Base-by-base conservation (phyloP, 129 eudicot species). In the Flaveria sonorensis region DNA sequence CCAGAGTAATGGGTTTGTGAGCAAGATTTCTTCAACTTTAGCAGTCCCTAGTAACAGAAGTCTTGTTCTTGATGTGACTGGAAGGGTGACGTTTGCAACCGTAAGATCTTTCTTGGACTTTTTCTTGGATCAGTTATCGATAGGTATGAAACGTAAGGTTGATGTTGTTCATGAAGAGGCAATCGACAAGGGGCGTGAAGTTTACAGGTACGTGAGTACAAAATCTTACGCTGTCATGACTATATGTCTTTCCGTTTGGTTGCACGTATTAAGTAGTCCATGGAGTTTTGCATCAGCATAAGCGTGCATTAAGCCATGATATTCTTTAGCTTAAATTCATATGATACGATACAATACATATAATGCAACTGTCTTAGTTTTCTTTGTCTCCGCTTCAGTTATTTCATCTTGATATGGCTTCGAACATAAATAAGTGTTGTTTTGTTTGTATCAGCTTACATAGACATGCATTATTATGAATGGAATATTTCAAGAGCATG, bases 31-130 rank as follows among this genome's bases (percentile, higher is more conserved):
- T 14, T 88, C 96, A 7, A 84, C 95, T 28, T 86, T 93, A 83
- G 89, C 95, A 4, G 92, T 84, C 23, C 98, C 98, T 1, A 87
- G 86, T 36, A 94, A 94, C 64, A 86, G 92, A 83, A 91, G 72
- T 79, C 86, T 94, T 55, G 89, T 94, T 48, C 89, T 94, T 36
- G 96, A 91, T 72, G 53, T 94, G 71, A 86, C 99, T 1, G 92
- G 99, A 40, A 78, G 80, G 78, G 96, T 87, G 77, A 91, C 97
- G 1, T 86, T 91, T 6, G 94, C 86, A 69, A 84, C 92, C 0
- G 89, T 91, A 5, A 81, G 90, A 73, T 87, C 93, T 14, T 86
- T 89, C 63, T 64, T 95, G 61, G 89, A 91, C 48, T 83, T 89
- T 67, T 78, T 89, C 77, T 77, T 91, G 61, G 86, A 87, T 23